Conservation (phyloP, 495 filamentous ascomycete genomes). For the Coniosporium apollinis region DNA sequence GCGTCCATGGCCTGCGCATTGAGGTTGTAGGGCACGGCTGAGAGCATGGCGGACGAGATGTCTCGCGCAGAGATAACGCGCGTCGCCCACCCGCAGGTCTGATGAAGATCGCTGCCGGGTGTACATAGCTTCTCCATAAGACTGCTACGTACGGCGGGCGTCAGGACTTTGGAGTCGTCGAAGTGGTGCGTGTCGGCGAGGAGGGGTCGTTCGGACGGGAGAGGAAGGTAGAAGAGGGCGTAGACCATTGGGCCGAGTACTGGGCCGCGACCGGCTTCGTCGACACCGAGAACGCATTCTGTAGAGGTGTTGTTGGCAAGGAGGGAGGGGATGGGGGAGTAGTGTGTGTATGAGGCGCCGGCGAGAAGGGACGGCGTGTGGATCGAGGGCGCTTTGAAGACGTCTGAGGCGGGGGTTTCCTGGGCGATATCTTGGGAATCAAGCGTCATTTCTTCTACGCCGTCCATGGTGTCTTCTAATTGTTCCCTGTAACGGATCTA, state of each 20-base stretch:
- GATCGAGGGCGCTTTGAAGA: conserved; percentile 69
- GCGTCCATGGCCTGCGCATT: conserved; percentile 98
- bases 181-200: conserved; percentile 66
- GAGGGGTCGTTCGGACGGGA: conserved; percentile 46
- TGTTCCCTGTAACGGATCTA: too few relatives aligned
- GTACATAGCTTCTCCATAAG: conserved; percentile 66
- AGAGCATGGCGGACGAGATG: conserved; percentile 67
- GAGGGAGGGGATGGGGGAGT: conserved; percentile 45
- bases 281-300: conserved; percentile 66
- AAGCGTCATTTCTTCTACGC: background rate
- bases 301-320: conserved; percentile 30
- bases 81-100: conserved; percentile 66
- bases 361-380: conserved; percentile 39
- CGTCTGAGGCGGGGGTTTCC: conserved; percentile 37
- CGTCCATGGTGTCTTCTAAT: background rate
- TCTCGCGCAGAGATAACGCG: conserved; percentile 69
- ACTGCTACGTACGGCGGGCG: conserved; percentile 48
- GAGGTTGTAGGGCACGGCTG: conserved; percentile 62
- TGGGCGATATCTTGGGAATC: conserved; percentile 22
- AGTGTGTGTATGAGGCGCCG: conserved; percentile 72
- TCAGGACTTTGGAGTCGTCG: conserved; percentile 83
- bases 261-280: conserved; percentile 90
- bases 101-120: conserved; percentile 40
- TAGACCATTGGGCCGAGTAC: conserved; percentile 98
- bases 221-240: conserved; percentile 70